Evolutionary conservation across 2,329 filamentous ascomycete genomes (phyloP).

Genomic region (Aspergillus brunneoviolaceus): DNA sequence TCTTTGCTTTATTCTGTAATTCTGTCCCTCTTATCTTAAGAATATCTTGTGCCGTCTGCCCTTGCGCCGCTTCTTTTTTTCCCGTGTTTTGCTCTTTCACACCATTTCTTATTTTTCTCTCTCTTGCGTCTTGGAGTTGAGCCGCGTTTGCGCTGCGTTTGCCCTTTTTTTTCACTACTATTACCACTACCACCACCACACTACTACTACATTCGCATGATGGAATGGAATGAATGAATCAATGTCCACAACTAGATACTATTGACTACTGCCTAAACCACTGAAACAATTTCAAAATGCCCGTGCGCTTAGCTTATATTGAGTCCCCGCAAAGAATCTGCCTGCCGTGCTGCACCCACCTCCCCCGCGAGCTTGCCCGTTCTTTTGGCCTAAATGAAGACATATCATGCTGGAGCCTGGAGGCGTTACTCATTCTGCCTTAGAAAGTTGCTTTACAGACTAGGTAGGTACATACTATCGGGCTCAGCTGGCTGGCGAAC

Average conservation of each 20-base stretch:
- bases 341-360: too few relatives aligned
- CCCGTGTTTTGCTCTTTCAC: background rate
- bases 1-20: slow-evolving; percentile 2
- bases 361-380: too few relatives aligned
- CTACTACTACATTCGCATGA: slow-evolving; percentile 4
- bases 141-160: background rate
- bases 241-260: background rate
- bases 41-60: background rate
- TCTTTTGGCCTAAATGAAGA: too few relatives aligned
- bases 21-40: background rate
- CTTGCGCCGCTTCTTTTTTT: background rate
- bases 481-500: too few relatives aligned
- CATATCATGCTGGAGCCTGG: too few relatives aligned
- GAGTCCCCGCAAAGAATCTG: too few relatives aligned
- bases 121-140: slow-evolving; percentile 4
- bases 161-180: background rate
- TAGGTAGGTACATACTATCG: too few relatives aligned
- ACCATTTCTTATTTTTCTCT: background rate
- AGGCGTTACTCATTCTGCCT: too few relatives aligned
- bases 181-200: background rate
- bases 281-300: too few relatives aligned
- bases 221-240: slow-evolving; percentile 16
- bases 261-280: background rate
- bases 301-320: too few relatives aligned
- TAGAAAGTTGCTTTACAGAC: too few relatives aligned